A percentile compares a stretch with the other conserved stretches of the same genome.
Conservation (phyloP, 2,329 filamentous ascomycete genomes). For the Fusarium napiforme region DNA sequence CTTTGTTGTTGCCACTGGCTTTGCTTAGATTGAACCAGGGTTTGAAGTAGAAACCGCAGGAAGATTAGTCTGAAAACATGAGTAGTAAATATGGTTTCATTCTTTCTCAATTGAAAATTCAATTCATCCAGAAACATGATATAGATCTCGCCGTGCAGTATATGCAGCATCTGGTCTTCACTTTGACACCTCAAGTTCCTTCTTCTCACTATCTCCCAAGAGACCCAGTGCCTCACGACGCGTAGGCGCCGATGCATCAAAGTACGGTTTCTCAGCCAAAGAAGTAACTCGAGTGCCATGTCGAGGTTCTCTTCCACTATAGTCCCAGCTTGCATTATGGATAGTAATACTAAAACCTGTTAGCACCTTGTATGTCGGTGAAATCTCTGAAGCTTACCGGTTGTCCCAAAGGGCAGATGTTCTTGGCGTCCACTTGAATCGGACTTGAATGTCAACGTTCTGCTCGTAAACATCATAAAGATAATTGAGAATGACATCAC, state of each 20-base stretch:
- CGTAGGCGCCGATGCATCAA: slow-evolving; percentile 71
- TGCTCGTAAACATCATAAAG: slow-evolving; percentile 75
- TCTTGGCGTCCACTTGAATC: slow-evolving; percentile 75
- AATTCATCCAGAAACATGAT: background rate
- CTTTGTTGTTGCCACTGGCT: background rate
- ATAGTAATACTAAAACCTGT: slow-evolving; percentile 67
- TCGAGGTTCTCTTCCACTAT: slow-evolving; percentile 72
- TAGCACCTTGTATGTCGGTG: fast-evolving
- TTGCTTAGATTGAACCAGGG: background rate
- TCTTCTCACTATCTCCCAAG: slow-evolving; percentile 65
- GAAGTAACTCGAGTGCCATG: slow-evolving; percentile 79
- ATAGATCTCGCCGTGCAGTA: too few relatives aligned
- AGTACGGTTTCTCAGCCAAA: slow-evolving; percentile 77
- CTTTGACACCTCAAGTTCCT: slow-evolving; percentile 35
- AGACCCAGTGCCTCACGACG: slow-evolving; percentile 73
- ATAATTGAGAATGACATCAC: slow-evolving; percentile 73
- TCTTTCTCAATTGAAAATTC: background rate
- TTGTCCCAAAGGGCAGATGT: slow-evolving; percentile 80
- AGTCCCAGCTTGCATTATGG: slow-evolving; percentile 80
- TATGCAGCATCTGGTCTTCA: background rate
- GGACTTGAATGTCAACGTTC: slow-evolving; percentile 77
- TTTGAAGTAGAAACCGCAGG: background rate
- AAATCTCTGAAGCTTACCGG: slow-evolving; percentile 46
- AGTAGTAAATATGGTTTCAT: background rate
- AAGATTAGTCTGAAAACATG: background rate